Evolutionary conservation across 2,329 filamentous ascomycete species (phyloP).

Genomic region (Neonectria punicea): DNA sequence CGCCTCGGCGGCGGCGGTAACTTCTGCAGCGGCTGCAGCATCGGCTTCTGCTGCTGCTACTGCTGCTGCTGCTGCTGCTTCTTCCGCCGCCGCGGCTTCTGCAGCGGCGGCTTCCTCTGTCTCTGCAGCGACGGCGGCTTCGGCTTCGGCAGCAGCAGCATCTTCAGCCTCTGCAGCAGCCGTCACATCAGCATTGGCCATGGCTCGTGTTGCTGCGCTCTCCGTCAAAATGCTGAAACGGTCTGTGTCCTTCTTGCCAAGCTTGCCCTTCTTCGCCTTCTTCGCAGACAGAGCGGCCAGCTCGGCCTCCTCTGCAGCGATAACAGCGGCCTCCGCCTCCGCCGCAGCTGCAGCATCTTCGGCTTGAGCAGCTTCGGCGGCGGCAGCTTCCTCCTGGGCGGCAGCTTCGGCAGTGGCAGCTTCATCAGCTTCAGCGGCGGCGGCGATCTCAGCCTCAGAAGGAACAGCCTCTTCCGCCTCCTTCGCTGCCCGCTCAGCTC

Average conservation of each 20-base stretch:
- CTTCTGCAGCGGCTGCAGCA: constrained; percentile 21
- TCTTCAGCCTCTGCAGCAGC: constrained; percentile 30
- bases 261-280: constrained; percentile 47
- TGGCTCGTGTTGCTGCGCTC: constrained; percentile 33
- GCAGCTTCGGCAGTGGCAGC: constrained; percentile 41
- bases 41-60: constrained; percentile 11
- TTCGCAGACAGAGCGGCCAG: constrained; percentile 47
- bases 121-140: constrained; percentile 27
- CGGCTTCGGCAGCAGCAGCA: constrained; percentile 11
- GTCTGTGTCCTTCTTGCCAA: constrained; percentile 43
- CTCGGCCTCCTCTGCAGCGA: constrained; percentile 41
- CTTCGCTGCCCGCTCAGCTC: constrained; percentile 31
- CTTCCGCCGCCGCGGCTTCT: constrained; percentile 6
- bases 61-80: constrained; percentile 15
- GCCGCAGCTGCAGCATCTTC: constrained; percentile 50
- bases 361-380: constrained; percentile 43
- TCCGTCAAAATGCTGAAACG: constrained; percentile 42
- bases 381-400: constrained; percentile 25
- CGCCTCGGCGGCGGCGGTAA: not conserved
- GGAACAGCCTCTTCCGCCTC: constrained; percentile 36
- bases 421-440: constrained; percentile 23
- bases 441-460: constrained; percentile 1
- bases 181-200: constrained; percentile 12
- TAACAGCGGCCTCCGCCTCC: constrained; percentile 47
- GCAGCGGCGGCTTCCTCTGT: constrained; percentile 32